Base-by-base conservation (phyloP, 208 protist species). In the Leishmania tropica region DNA sequence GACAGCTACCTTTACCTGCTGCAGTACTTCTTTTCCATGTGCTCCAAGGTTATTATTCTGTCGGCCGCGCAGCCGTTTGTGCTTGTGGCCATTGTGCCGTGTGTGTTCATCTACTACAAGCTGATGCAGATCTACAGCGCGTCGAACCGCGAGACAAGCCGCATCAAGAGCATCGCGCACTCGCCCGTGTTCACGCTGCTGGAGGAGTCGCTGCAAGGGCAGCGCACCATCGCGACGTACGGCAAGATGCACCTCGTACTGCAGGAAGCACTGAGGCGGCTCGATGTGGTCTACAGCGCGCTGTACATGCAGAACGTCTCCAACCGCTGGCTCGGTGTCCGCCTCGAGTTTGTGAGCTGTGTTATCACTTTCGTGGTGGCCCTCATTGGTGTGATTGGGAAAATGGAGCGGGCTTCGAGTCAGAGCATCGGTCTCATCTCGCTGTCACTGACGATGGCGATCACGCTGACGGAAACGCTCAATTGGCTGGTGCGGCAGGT, bases 171-270 rank as follows among this genome's bases (percentile, higher is more conserved):
- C 75, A 89, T 99, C 24, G 87, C 91, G 11, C 91, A 96, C 75
- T 98, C 96, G 15, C 99, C 99, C 15, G 87, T 99, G 21, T 98
- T 98, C 80, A 87, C 96, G 1, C 75, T 98, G 77, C 95, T 99
- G 64, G 83, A 86, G 67, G 98, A 99, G 79, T 97, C 96, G 15
- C 80, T 99, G 15, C 83, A 84, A 15, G 98, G 98, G 37, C 71
- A 96, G 10, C 62, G 77, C 4, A 98, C 96, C 11, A 99, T 99
- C 78, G 76, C 85, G 40, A 85, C 95, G 1, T 99, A 92, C 80
- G 71, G 83, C 19, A 83, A 84, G 67, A 56, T 80, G 37, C 67
- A 76, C n/a, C 70, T 81, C 37, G 80, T 88, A 31, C 37, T 96
- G 67, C 40, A 78, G 48, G 77, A 83, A 48, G 89, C 88, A 24